Evolutionary conservation across 1,284 basidiomycete genomes (phyloP), one percentile per base, ranked within the genome.

Genomic region (Tylopilus orsonianus): DNA sequence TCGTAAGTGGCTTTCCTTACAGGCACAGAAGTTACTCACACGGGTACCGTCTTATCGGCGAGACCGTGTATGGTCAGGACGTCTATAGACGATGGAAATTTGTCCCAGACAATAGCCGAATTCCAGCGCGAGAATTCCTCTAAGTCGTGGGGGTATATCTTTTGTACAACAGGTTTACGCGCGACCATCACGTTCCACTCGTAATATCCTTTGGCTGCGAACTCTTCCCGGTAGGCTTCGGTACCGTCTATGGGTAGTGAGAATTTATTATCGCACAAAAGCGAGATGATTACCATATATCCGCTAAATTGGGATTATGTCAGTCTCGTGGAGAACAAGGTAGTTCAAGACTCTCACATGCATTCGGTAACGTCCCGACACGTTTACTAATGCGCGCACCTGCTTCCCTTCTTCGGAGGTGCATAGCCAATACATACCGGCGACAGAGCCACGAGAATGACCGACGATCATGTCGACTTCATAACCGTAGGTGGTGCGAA

Each of bases 291-390:
- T 60, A 78, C 79, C 77, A 43, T 71, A 62, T 52, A 79, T 71
- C 61, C 73, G 73, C 78, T 81, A 50, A 37, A 35, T 40, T 29
- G 8, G 30, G 29, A 9, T 14, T 12, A 19, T 36, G 32, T 46
- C 44, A 54, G 38, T 54, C 33, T 44, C 46, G 47, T 55, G 48
- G 49, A 40, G 50, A 27, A 52, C 19, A 44, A 30, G 34, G 18
- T 10, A 44, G 33, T 2, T 12, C 12, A 23, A 41, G 27, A 32
- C 29, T 72, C 80, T 64, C 60, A 87, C 87, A 62, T 74, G 60
- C 87, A 90, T 88, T 51, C 85, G 74, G 59, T 87, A 89, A 44
- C 87, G 75, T 10, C 81, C 85, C 14, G 84, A 79, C n/a, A 76
- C 79, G 54, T 89, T 89, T 32, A 89, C 80, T 46, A 81, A 81